phyloP scores from a whole-genome alignment of 2,329 filamentous ascomycete species.

The Sphaerostilbella broomeana region DNA sequence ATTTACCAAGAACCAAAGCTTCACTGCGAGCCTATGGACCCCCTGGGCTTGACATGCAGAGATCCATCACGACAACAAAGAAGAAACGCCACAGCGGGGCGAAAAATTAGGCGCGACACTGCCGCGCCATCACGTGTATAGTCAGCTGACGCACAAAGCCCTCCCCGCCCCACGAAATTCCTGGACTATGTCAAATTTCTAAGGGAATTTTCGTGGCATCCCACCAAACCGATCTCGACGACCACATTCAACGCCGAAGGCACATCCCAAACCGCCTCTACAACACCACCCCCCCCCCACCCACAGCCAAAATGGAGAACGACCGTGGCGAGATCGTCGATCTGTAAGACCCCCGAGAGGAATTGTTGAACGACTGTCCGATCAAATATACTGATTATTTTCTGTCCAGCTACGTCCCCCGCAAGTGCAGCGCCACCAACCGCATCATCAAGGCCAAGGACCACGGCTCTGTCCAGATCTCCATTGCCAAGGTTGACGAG shows the following conservation, averaged over 20 bases:
- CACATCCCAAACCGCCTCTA: constrained; percentile 22
- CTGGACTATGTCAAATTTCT: constrained; percentile 29
- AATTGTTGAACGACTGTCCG: constrained; percentile 2
- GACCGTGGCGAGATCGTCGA: constrained; percentile 99
- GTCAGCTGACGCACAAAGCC: constrained; percentile 32
- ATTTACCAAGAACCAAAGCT: background rate
- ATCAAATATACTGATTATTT: constrained; percentile 23
- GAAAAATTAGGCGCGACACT: constrained; percentile 20
- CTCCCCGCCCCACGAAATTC: constrained; percentile 33
- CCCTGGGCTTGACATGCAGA: too few relatives aligned
- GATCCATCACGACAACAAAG: too few relatives aligned
- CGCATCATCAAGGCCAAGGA: constrained; percentile 99
- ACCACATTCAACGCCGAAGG: constrained; percentile 25
- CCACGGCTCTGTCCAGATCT: constrained; percentile 97
- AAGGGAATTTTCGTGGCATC: constrained; percentile 23
- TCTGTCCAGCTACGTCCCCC: constrained; percentile 76
- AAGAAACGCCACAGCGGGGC: too few relatives aligned
- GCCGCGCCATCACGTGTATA: constrained; percentile 30
- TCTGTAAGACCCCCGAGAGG: constrained; percentile 60
- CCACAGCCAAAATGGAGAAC: constrained; percentile 87
- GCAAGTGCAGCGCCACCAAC: constrained; percentile 98
- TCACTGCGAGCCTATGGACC: background rate
- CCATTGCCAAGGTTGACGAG: constrained; percentile 97
- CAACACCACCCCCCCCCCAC: constrained; percentile 23
- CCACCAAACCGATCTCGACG: constrained; percentile 26